Evolutionary conservation across 306 rosid species (phyloP), one percentile per base, ranked within the genome.

Genomic region (Macrotyloma uniflorum): DNA sequence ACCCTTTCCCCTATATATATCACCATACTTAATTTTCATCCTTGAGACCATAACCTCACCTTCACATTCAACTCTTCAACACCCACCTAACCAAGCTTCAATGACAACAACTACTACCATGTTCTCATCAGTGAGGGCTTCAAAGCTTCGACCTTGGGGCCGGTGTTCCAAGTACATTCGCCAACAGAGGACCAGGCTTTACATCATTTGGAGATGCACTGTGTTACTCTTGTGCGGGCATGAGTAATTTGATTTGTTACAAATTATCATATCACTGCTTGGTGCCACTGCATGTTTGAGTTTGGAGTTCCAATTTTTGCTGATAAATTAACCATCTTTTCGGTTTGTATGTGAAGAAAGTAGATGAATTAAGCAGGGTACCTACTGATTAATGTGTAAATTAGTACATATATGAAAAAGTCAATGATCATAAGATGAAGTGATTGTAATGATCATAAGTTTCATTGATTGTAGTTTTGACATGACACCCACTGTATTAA

Each of bases 201-300:
- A 94, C 83, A 89, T 94, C 71, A 88, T 92, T 15, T 92, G 98
- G 98, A 94, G 97, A 74, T 94, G 98, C 84, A 86, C 88, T 46
- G 87, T 92, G 11, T 75, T 88, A 76, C 97, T 92, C 74, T 84
- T 94, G 9, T 90, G 93, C 61, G 90, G 95, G 91, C 86, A 90
- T 22, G 97, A 93, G 0, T 89, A 58, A 18, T 11, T 53, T 42
- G 3, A 0, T 38, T 8, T 38, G 1, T 11, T 55, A 18, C 71
- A 10, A 20, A 38, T 5, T 66, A 64, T 6, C 4, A 64, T 58
- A 1, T 58, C 0, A 0, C 30, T 64, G 49, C 36, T 57, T 26
- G 62, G 3, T 54, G 62, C 16, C 62, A 23, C 63, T 57, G 32
- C 63, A 57, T 23, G n/a, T 12, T 23, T 54, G 0, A 20, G 62